Evolutionary conservation across 495 filamentous ascomycete genomes (phyloP).

Genomic region (Penicillium goetzii): DNA sequence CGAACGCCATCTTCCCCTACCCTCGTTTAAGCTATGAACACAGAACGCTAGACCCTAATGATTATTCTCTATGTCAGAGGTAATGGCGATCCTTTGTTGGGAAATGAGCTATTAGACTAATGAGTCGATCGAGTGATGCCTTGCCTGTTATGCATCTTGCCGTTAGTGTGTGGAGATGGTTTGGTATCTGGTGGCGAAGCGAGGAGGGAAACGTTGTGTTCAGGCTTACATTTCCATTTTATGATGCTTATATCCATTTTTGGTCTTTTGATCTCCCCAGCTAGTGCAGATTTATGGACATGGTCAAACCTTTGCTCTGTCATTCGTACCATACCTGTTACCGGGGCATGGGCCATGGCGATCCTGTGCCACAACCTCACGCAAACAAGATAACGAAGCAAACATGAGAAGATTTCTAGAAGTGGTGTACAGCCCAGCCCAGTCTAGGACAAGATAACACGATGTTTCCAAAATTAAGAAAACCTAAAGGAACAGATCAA

Average conservation of each 20-base stretch:
- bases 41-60: not conserved
- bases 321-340: not conserved
- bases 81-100: not conserved
- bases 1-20: not conserved
- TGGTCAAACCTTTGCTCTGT: not conserved
- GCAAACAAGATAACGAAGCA: not conserved
- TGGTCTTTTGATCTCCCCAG: not conserved
- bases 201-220: not conserved
- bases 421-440: not conserved
- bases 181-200: not conserved
- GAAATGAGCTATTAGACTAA: not conserved
- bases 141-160: slow-evolving; percentile 4
- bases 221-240: not conserved
- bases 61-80: not conserved
- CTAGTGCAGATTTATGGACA: not conserved
- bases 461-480: not conserved
- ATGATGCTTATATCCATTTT: not conserved
- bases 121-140: not conserved
- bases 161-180: not conserved
- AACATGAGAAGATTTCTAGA: slow-evolving; percentile 6
- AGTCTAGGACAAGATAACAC: not conserved
- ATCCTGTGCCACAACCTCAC: slow-evolving; percentile 1
- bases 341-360: not conserved
- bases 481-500: not conserved
- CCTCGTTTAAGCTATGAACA: not conserved